Conservation (phyloP, 352 stramenopile genomes). For the Phytophthora colocasiae region DNA sequence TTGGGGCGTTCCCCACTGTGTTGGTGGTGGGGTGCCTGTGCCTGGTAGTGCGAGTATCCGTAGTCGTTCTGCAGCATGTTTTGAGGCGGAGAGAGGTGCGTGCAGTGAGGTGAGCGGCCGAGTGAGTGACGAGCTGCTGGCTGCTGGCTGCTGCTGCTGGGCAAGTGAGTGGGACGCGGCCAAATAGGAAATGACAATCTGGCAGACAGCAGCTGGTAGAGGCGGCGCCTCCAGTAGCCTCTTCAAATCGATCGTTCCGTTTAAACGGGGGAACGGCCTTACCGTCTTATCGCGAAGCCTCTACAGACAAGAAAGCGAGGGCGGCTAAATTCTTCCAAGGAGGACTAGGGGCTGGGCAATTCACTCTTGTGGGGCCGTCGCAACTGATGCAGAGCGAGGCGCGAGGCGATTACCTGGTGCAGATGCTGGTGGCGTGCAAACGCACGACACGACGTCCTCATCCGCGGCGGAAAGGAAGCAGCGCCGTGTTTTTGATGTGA, state of each 20-base stretch:
- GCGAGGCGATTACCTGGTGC: conserved; percentile 20
- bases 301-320: conserved; percentile 45
- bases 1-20: conserved; percentile 69
- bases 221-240: not conserved
- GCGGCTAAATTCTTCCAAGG: conserved; percentile 25
- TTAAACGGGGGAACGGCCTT: conserved; percentile 20
- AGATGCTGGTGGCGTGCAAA: conserved; percentile 17
- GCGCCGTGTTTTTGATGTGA: not conserved
- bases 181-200: conserved; percentile 86
- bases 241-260: conserved; percentile 9
- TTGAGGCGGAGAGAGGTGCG: conserved; percentile 5
- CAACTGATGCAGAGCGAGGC: conserved; percentile 25
- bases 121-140: conserved; percentile 10
- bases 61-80: conserved; percentile 71
- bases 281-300: conserved; percentile 45
- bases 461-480: conserved; percentile 1
- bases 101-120: conserved; percentile 4
- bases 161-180: conserved; percentile 45
- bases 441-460: conserved; percentile 18
- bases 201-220: conserved; percentile 59
- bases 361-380: conserved; percentile 10
- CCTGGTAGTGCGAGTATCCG: conserved; percentile 62
- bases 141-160: not conserved
- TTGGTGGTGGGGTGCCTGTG: conserved; percentile 46
- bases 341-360: conserved; percentile 24